These are phyloP conservation scores for Symmetrospora coprosmae DNA, from an alignment of 768 basidiomycete genomes.

Conservation along the genomic window DNA sequence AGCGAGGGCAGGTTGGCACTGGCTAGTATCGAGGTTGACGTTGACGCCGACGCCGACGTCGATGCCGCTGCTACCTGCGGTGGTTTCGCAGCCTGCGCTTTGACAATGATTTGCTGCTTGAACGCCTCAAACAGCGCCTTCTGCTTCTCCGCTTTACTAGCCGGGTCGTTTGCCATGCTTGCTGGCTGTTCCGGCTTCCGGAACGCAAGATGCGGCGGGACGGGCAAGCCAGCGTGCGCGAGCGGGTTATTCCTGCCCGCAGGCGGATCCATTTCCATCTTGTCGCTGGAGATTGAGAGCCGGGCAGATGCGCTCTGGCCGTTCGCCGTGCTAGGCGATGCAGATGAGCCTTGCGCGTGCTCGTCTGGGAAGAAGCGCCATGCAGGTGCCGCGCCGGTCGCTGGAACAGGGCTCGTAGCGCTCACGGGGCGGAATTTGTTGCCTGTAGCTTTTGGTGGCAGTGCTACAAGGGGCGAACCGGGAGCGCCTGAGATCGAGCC, in stretches of 20 bases:
- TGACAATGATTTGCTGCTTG: neutral
- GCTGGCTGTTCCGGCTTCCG: too few relatives aligned
- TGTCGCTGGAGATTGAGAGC: too few relatives aligned
- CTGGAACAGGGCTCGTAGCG: neutral
- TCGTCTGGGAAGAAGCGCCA: neutral
- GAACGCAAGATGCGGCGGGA: neutral
- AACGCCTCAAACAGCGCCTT: neutral
- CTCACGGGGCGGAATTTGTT: neutral
- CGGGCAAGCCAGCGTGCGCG: neutral
- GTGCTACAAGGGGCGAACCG: neutral
- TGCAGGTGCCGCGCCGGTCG: neutral
- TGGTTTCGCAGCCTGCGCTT: neutral
- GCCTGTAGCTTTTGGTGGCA: neutral
- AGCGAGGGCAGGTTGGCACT: neutral
- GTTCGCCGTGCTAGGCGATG: neutral
- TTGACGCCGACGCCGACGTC: neutral
- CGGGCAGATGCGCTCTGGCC: neutral
- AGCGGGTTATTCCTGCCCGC: too few relatives aligned
- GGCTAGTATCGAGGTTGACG: neutral
- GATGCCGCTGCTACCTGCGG: neutral
- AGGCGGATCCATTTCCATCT: too few relatives aligned
- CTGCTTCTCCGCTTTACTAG: too few relatives aligned
- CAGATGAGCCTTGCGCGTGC: neutral
- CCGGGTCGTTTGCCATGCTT: neutral
- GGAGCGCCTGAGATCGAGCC: neutral